Evolutionary conservation across 768 basidiomycete species (phyloP), one percentile per base, ranked within the genome.

Genomic region (Tricholomella constricta): DNA sequence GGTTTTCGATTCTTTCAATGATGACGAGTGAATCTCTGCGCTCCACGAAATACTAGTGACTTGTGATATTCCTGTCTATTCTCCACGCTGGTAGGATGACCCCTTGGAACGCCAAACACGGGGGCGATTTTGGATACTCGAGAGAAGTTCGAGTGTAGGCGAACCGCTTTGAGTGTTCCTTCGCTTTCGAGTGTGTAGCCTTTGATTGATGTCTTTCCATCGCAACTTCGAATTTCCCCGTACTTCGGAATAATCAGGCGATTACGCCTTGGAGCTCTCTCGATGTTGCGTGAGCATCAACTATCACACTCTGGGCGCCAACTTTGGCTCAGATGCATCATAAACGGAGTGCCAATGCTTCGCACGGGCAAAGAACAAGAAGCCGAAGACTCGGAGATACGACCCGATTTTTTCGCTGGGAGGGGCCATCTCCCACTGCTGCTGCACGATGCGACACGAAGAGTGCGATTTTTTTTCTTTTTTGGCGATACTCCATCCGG

Each of bases 21-120:
- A 63, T 41, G 58, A 62, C 31, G 58, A 59, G 35, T 63, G 55
- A 58, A 17, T 38, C 40, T 47, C 54, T 6, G 25, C 57, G 9
- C 45, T 63, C 32, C 22, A 23, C 37, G 51, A 57, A 26, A 60
- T 61, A n/a, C n/a, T n/a, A n/a, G n/a, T n/a, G n/a, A 47, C 36
- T 22, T 35, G 25, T 4, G 34, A 47, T 48, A 35, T 40, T 5
- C 23, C 27, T n/a, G 23, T 10, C 8, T 38, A 22, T 38, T 23
- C 4, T 14, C 22, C 25, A 9, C n/a, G n/a, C 25, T 2, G 19
- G 36, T 22, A 56, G 50, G 45, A 43, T 12, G 51, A 52, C n/a
- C n/a, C 26, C 7, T 23, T 34, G 42, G 34, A n/a, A 40, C 45
- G 22, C 51, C 47, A 23, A n/a, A 52, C 38, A n/a, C n/a, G n/a